Base-by-base conservation (phyloP, 2,329 filamentous ascomycete species). In the Alternaria viburni region DNA sequence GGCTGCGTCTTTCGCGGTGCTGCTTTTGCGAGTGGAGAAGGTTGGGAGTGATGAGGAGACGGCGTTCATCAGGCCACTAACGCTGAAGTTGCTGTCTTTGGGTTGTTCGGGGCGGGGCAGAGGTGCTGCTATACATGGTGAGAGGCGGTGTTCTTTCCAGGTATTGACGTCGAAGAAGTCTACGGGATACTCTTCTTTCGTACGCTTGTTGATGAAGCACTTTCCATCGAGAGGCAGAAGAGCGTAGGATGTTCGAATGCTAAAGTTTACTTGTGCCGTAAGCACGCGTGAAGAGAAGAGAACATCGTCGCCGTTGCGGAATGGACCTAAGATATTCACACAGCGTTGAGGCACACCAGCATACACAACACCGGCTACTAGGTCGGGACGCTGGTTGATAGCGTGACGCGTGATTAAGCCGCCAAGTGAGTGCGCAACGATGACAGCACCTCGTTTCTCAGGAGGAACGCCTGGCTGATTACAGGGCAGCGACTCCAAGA, bases 181-280 rank as follows among this genome's bases (percentile, higher is more conserved):
- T 43, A 97, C 86, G 0, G 86, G 89, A 73, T 95, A 96, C 67
- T 91, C 87, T 74, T 96, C 90, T 64, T 90, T 90, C 0, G 93
- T 96, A 46, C 89, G 80, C 71, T 90, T 93, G 81, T 97, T 90
- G 72, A 97, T 85, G 77, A 97, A 98, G 79, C 93, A 96, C 74
- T 89, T 89, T 0, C 93, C 93, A 70, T 96, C 90, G 61, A 97
- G 90, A 0, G 95, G 95, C 1, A 98, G 85, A 9, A 97, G 88
- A 11, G 90, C 89, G 74, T 92, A 97, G 45, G 90, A 94, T 0
- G 93, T 97, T 8, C 95, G 88, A 54, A 98, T 89, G 0, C 91
- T 93, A 74, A 98, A 97, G 80, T 97, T 97, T 70, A 97, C 94
- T 75, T 96, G 92, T 0, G 95, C 93, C 1, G 93, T 97, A 15